phyloP scores from a whole-genome alignment of 352 stramenopile species.

The Phytophthora cactorum region DNA sequence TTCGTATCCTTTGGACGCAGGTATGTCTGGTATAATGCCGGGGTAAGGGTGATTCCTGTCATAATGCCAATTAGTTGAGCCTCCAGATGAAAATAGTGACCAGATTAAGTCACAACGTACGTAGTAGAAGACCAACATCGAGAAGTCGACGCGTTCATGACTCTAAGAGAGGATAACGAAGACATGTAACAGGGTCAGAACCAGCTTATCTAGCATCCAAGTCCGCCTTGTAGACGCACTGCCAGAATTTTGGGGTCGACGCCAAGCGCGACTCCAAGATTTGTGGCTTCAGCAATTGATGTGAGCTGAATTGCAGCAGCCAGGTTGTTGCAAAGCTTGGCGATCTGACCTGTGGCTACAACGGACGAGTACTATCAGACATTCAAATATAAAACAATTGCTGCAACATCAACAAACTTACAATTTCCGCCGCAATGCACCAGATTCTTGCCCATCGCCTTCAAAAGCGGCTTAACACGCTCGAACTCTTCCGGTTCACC shows the following conservation, averaged over 20 bases:
- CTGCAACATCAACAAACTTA: slow-evolving; percentile 45
- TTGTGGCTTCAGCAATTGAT: slow-evolving; percentile 97
- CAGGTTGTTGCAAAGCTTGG: slow-evolving; percentile 99
- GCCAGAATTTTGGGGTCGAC: slow-evolving; percentile 90
- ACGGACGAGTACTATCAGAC: no score
- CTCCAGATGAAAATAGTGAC: background rate
- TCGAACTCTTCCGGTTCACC: slow-evolving; percentile 69
- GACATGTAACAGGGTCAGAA: background rate
- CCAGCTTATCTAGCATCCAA: background rate
- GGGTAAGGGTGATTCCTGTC: slow-evolving; percentile 94
- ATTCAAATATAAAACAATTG: background rate
- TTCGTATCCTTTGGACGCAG: slow-evolving; percentile 90
- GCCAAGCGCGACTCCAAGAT: slow-evolving; percentile 94
- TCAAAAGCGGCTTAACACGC: slow-evolving; percentile 80
- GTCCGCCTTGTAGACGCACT: background rate
- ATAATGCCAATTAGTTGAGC: background rate
- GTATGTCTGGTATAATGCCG: slow-evolving; percentile 88
- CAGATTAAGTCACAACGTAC: slow-evolving; percentile 54
- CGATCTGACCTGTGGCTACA: slow-evolving; percentile 78
- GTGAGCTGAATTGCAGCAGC: slow-evolving; percentile 97
- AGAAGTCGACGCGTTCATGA: slow-evolving; percentile 97
- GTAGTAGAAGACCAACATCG: slow-evolving; percentile 95
- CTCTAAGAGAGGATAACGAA: slow-evolving; percentile 63
- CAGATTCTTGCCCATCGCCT: slow-evolving; percentile 95
- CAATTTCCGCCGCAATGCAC: slow-evolving; percentile 93